Percentiles rank a stretch among this genome's conserved stretches.
Conservation (phyloP, 768 basidiomycete genomes). For the Mycena sanguinolenta region DNA sequence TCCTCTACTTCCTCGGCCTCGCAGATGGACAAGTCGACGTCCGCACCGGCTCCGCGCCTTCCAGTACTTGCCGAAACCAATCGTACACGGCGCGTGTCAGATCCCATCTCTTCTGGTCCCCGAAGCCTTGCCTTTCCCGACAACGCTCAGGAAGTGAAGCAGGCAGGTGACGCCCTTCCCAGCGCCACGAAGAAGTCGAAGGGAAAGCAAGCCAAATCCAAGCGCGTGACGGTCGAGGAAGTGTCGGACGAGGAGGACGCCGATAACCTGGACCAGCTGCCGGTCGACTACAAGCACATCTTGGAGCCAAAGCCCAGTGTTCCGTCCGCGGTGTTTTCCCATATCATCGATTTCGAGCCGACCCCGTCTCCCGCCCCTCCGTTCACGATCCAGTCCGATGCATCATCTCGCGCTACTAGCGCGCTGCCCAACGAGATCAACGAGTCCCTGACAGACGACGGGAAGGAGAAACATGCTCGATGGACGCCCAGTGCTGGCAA, state of each 20-base stretch:
- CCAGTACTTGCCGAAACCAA: conserved; percentile 33
- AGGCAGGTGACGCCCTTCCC: conserved; percentile 19
- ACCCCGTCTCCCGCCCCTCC: conserved; percentile 13
- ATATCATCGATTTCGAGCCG: conserved; percentile 47
- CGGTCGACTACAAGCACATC: conserved; percentile 50
- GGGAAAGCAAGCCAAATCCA: conserved; percentile 47
- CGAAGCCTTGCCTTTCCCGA: conserved; percentile 36
- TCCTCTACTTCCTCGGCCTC: conserved; percentile 15
- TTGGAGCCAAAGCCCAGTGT: conserved; percentile 59
- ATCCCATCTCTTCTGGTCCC: conserved; percentile 45
- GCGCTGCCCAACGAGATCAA: neutral
- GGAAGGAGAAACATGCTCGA: conserved; percentile 30
- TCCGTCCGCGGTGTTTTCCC: conserved; percentile 52
- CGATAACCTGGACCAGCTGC: conserved; percentile 46
- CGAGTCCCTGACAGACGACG: conserved; percentile 6
- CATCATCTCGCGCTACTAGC: neutral
- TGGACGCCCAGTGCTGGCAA: conserved; percentile 26
- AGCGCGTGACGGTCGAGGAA: conserved; percentile 59
- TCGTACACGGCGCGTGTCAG: conserved; percentile 46
- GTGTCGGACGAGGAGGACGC: conserved; percentile 56
- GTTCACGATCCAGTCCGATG: neutral
- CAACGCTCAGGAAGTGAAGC: conserved; percentile 20
- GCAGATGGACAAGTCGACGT: conserved; percentile 41
- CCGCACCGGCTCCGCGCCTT: conserved; percentile 33
- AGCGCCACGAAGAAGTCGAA: conserved; percentile 40